A percentile compares a stretch with the other conserved stretches of the same genome.
phyloP scores from a whole-genome alignment of 2,329 filamentous ascomycete genomes.

The Alternaria consortialis region DNA sequence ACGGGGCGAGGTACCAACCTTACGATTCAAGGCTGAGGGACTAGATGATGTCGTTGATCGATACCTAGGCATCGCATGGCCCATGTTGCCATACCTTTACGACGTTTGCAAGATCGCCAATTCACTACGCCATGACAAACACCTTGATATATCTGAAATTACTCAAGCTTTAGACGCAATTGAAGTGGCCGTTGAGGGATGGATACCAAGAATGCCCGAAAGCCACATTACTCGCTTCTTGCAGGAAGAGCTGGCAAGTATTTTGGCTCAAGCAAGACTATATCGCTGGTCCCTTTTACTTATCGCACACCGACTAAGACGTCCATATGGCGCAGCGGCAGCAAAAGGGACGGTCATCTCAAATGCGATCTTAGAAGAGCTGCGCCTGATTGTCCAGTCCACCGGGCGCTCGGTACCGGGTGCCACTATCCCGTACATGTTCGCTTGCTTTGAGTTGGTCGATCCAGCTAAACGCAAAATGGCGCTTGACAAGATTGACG shows the following conservation, averaged over 20 bases:
- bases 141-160: neutral
- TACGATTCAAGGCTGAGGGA: neutral
- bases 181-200: slow-evolving; percentile 3
- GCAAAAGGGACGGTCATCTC: slow-evolving; percentile 5
- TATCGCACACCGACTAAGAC: slow-evolving; percentile 11
- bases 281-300: slow-evolving; percentile 12
- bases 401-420: slow-evolving; percentile 6
- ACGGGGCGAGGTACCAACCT: slow-evolving; percentile 7
- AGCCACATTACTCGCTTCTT: slow-evolving; percentile 3
- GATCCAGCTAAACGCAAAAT: slow-evolving; percentile 2
- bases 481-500: slow-evolving; percentile 1
- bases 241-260: slow-evolving; percentile 10
- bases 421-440: neutral
- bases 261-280: slow-evolving; percentile 10
- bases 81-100: slow-evolving; percentile 9
- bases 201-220: slow-evolving; percentile 8
- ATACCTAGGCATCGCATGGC: slow-evolving; percentile 11
- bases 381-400: neutral
- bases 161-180: slow-evolving; percentile 1
- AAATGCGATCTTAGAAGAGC: slow-evolving; percentile 9
- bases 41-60: slow-evolving; percentile 3
- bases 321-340: slow-evolving; percentile 11
- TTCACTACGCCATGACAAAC: slow-evolving; percentile 3
- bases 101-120: slow-evolving; percentile 7
- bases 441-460: slow-evolving; percentile 13